Evolutionary conservation across 169 alveolate species (phyloP), one percentile per base, ranked within the genome.

Genomic region (Cryptosporidium sp.): DNA sequence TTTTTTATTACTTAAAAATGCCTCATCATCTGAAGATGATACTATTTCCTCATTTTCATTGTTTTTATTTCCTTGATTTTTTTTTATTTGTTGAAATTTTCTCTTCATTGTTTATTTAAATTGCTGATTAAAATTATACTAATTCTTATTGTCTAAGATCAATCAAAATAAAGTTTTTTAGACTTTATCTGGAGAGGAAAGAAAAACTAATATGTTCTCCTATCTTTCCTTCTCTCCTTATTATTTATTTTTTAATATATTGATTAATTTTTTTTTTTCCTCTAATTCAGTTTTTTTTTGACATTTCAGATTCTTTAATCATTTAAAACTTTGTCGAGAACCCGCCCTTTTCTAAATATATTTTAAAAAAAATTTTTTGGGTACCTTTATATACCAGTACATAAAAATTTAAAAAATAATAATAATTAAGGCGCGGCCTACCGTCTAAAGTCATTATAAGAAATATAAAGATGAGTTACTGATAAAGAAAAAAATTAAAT

Each of bases 21-120:
- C 14, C 45, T 80, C 89, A n/a, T 80, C 89, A n/a, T 80, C 89
- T 5, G 89, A 80, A 39, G 89, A 80, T 29, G 71, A 65, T 7
- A 37, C 31, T 12, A 80, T 62, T 33, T 80, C 89, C 16, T 80
- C 89, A 51, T 67, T 21, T 2, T 45, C 67, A 45, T 23, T 29
- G 39, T 59, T 41, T 48, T 50, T 80, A 33, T 43, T 48, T 16
- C 55, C 55, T 48, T 16, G 23, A 48, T 14, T 48, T 14, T 48
- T 48, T 48, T 14, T 48, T 0, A 16, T 48, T 16, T 48, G 55
- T 48, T 48, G 55, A 48, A 48, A 48, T 48, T 48, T 14, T 16
- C 55, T 48, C 7, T 48, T 48, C 55, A 48, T 48, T 14, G 14
- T 48, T 48, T 48, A 45, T 48, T 16, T 48, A 14, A 41, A 48